Evolutionary conservation across 1,139 yeast genomes (phyloP).

Genomic region (Blastobotrys capitulatus): DNA sequence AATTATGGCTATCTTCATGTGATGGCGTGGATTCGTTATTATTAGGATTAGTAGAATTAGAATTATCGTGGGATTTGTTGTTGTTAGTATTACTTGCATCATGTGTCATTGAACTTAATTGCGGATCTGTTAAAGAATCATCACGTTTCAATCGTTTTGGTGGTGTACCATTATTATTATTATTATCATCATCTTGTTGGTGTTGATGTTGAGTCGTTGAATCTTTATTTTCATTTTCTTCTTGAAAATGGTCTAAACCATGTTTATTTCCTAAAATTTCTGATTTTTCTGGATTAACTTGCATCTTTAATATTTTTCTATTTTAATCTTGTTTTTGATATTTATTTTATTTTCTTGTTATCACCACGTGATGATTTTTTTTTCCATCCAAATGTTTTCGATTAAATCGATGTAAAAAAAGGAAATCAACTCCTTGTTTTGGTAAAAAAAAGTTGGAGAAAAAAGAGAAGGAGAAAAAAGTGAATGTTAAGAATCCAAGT

Average conservation of each 20-base stretch:
- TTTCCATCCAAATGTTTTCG: no score
- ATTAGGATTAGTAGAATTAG: background rate
- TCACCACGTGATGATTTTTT: conserved; percentile 4
- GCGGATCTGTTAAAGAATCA: background rate
- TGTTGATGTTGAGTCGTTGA: background rate
- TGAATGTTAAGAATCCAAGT: background rate
- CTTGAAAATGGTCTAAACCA: no score
- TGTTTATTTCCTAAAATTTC: background rate
- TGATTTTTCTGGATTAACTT: conserved; percentile 1
- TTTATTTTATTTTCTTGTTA: background rate
- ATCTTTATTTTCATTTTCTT: background rate
- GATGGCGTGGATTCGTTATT: no score
- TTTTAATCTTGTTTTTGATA: background rate
- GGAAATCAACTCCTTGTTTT: background rate
- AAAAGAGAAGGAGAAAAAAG: no score
- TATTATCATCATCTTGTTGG: background rate
- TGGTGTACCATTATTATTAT: background rate
- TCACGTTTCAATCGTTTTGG: background rate
- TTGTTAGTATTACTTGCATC: background rate
- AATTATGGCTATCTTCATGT: background rate
- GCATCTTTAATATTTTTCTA: background rate
- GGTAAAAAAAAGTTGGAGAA: background rate
- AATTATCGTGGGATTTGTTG: background rate
- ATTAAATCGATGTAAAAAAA: background rate
- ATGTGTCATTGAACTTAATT: background rate